phyloP scores from a whole-genome alignment of 1,139 yeast genomes.

The Nadsonia starkeyi-henricii region DNA sequence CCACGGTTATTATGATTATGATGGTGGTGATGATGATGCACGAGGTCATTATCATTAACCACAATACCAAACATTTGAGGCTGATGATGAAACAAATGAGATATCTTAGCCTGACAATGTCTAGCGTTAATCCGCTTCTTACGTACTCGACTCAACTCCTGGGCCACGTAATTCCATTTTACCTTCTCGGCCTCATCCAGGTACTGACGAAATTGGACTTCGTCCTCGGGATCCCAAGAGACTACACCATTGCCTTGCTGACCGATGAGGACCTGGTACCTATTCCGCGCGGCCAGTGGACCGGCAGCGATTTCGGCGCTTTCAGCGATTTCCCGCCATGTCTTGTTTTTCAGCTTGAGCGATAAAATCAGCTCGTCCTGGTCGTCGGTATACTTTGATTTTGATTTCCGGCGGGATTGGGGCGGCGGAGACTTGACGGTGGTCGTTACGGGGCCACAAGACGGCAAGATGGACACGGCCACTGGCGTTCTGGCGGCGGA shows the following conservation, averaged over 20 bases:
- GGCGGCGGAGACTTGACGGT: no score
- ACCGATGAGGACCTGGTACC: slow-evolving; percentile 71
- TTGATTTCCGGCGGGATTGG: slow-evolving; percentile 34
- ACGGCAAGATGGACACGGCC: no score
- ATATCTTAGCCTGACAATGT: no score
- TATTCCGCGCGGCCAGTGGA: slow-evolving; percentile 59
- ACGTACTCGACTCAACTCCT: slow-evolving; percentile 47
- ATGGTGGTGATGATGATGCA: no score
- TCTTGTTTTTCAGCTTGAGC: slow-evolving; percentile 47
- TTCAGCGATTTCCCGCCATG: slow-evolving; percentile 68
- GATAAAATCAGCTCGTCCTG: slow-evolving; percentile 55
- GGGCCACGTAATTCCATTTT: slow-evolving; percentile 52
- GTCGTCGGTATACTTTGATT: slow-evolving; percentile 51
- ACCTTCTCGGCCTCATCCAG: slow-evolving; percentile 60
- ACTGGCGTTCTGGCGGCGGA: no score
- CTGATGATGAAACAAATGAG: no score
- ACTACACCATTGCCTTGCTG: slow-evolving; percentile 69
- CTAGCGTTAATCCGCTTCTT: slow-evolving; percentile 31
- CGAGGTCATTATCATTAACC: no score
- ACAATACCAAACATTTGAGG: no score
- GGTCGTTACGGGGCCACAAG: no score
- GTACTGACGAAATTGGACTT: slow-evolving; percentile 34
- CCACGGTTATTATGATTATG: no score
- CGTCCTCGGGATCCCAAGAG: slow-evolving; percentile 50
- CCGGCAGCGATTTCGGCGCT: slow-evolving; percentile 45